Percentiles rank a stretch among this genome's conserved stretches.
These are phyloP conservation scores for Beauveria bassiana DNA, from an alignment of 2,329 filamentous ascomycete species.

Conservation along the genomic window DNA sequence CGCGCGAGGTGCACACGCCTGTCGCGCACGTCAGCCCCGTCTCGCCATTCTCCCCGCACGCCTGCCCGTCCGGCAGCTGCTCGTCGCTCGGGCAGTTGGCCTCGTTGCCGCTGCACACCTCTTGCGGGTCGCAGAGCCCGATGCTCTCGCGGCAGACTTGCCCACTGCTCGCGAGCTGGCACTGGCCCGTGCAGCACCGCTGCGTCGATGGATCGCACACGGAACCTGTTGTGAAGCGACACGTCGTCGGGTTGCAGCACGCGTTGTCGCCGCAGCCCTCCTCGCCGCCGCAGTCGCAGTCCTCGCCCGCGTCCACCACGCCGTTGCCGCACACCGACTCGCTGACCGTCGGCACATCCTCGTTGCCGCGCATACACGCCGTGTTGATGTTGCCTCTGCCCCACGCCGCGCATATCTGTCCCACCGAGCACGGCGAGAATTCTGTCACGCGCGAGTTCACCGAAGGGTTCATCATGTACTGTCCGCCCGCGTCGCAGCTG, in stretches of 20 bases:
- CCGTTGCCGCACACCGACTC: conserved; percentile 82
- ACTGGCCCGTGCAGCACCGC: conserved; percentile 58
- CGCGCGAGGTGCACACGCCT: conserved; percentile 77
- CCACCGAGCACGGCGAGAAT: conserved; percentile 76
- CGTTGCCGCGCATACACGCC: conserved; percentile 66
- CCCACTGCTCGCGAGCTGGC: conserved; percentile 53
- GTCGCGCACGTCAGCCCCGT: conserved; percentile 62
- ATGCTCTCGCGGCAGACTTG: conserved; percentile 67
- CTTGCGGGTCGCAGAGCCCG: conserved; percentile 68
- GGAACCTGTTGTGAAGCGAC: conserved; percentile 62
- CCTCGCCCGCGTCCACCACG: conserved; percentile 78
- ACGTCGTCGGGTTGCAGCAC: conserved; percentile 74
- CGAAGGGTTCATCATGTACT: conserved; percentile 85
- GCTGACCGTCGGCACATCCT: conserved; percentile 64
- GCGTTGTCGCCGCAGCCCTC: conserved; percentile 56
- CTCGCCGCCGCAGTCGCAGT: conserved; percentile 78
- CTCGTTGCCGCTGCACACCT: conserved; percentile 62
- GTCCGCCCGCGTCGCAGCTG: conserved; percentile 61
- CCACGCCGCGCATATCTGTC: conserved; percentile 78
- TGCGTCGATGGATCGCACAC: conserved; percentile 68
- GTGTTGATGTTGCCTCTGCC: conserved; percentile 65
- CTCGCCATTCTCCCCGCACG: conserved; percentile 53
- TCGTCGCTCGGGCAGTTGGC: conserved; percentile 63
- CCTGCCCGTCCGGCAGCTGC: conserved; percentile 54
- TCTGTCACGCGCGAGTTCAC: conserved; percentile 58